Conservation (phyloP, 179 eudicot species). For the Silene vulgaris region DNA sequence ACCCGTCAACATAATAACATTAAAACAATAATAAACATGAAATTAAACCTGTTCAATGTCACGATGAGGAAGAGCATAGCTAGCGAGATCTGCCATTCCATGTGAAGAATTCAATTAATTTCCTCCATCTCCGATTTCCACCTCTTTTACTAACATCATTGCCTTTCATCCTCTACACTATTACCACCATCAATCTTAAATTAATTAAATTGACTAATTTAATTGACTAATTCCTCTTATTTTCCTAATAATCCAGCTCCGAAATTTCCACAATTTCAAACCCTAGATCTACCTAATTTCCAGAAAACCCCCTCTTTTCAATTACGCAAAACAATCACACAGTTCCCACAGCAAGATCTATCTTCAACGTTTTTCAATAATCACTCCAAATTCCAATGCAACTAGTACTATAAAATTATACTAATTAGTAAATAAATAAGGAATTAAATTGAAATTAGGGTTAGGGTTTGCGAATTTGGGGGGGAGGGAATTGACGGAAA, state of each 20-base stretch:
- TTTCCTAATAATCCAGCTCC: neutral
- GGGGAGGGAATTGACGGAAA: neutral
- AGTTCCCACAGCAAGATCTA: conserved; percentile 14
- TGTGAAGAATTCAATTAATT: conserved; percentile 52
- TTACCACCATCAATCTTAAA: conserved; percentile 28
- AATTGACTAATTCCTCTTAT: conserved; percentile 10
- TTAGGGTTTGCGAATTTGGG: neutral
- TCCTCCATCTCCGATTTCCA: conserved; percentile 53
- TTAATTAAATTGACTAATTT: neutral
- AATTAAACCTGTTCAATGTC: conserved; percentile 73
- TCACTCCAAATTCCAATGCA: conserved; percentile 22
- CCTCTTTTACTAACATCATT: conserved; percentile 25
- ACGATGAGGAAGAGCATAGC: conserved; percentile 70
- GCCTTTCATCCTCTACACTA: conserved; percentile 72
- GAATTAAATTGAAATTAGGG: neutral
- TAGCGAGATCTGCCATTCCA: conserved; percentile 99
- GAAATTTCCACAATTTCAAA: neutral
- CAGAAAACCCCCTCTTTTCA: neutral
- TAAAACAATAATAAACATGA: neutral
- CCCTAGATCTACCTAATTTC: conserved; percentile 27
- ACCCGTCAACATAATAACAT: neutral
- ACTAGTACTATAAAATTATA: neutral
- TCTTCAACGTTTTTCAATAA: neutral
- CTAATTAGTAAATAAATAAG: neutral
- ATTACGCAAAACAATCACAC: neutral